phyloP scores from a whole-genome alignment of 2,329 filamentous ascomycete genomes.

The Paradendryphiella salina region DNA sequence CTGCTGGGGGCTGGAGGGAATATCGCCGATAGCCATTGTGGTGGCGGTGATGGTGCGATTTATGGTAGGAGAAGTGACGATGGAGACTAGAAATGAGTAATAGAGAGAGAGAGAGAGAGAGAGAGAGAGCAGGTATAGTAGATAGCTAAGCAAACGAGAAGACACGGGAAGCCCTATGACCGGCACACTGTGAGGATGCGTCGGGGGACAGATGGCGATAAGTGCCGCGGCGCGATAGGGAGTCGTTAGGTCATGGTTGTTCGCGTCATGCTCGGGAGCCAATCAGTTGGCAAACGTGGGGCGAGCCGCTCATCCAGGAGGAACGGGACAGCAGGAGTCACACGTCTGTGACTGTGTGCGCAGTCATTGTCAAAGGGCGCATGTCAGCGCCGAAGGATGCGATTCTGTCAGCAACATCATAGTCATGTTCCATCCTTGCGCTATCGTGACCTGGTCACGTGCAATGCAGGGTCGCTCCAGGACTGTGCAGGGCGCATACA shows the following conservation, averaged over 20 bases:
- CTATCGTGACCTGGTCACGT: background rate
- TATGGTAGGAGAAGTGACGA: background rate
- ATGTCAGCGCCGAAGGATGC: background rate
- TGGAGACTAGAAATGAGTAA: background rate
- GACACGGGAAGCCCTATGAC: background rate
- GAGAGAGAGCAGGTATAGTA: background rate
- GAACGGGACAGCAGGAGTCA: constrained; percentile 14
- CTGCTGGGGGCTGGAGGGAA: constrained; percentile 27
- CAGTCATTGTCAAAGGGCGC: background rate
- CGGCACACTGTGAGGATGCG: constrained; percentile 6
- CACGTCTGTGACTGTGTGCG: constrained; percentile 17
- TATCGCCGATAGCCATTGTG: constrained; percentile 43
- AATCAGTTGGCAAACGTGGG: constrained; percentile 37
- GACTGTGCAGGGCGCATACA: background rate
- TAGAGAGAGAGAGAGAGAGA: background rate
- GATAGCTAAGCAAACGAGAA: background rate
- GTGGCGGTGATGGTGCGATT: constrained; percentile 14
- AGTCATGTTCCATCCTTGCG: background rate
- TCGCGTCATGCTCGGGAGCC: constrained; percentile 26
- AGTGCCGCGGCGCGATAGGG: constrained; percentile 23
- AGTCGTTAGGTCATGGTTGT: constrained; percentile 25
- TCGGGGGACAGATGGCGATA: constrained; percentile 22
- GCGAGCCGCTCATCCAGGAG: constrained; percentile 12
- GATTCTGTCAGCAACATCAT: background rate
- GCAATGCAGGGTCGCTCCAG: background rate